These are phyloP conservation scores for Pichia sorboxylosa DNA, from an alignment of 1,139 yeast genomes.

Conservation along the genomic window DNA sequence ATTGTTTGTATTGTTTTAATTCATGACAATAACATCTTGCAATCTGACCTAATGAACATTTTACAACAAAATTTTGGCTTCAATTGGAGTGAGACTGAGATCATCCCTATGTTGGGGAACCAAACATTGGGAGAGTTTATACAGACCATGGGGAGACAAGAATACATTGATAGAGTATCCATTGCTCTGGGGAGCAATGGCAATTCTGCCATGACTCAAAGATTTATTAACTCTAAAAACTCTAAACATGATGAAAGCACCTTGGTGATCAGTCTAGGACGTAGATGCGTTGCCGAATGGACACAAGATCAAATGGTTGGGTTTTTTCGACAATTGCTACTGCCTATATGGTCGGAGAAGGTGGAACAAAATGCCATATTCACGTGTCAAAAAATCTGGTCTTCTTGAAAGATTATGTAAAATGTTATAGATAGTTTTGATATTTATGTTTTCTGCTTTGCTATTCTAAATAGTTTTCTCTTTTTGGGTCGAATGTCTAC, in stretches of 20 bases:
- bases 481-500: too few relatives aligned
- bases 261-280: constrained; percentile 26
- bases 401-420: too few relatives aligned
- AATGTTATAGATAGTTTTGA: too few relatives aligned
- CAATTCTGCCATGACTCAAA: background rate
- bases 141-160: constrained; percentile 22
- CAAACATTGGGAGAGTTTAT: constrained; percentile 21
- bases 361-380: constrained; percentile 17
- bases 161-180: constrained; percentile 17
- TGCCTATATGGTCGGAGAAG: constrained; percentile 21
- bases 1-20: constrained; percentile 24
- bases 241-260: constrained; percentile 22
- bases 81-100: constrained; percentile 14
- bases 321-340: constrained; percentile 23
- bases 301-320: constrained; percentile 22
- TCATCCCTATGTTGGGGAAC: constrained; percentile 13
- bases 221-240: constrained; percentile 6
- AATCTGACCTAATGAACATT: constrained; percentile 23
- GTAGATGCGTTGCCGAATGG: constrained; percentile 27
- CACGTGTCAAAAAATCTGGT: constrained; percentile 17
- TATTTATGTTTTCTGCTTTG: too few relatives aligned
- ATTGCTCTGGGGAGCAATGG: constrained; percentile 1
- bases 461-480: too few relatives aligned
- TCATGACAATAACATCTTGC: constrained; percentile 25
- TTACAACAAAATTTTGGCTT: constrained; percentile 21